Base-by-base conservation (phyloP, 192 early-diverging fungal genomes). In the Podila epigama region DNA sequence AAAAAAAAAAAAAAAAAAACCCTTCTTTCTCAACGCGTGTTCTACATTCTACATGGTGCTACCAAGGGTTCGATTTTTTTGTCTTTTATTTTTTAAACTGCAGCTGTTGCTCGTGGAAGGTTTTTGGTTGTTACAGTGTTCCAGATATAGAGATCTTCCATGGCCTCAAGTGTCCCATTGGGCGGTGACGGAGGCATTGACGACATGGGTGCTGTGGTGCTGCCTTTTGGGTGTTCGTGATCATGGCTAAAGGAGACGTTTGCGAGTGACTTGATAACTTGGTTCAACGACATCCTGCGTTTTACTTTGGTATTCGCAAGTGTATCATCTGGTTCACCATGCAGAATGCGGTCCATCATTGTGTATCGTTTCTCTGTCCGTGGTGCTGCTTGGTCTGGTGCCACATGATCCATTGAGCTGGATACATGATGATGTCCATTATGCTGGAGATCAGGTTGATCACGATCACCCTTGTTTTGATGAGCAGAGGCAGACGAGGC, bases 101-200 rank as follows among this genome's bases (percentile, higher is more conserved):
- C 20, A 48, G 44, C 44, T 22, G n/a, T 22, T 0, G 44, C 44
- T 48, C 44, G 44, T 48, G 60, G 56, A 32, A 25, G 35, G n/a
- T 68, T 62, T 60, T 75, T 75, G 65, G 51, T 58, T 7, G 72
- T 75, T 10, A 67, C 65, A 0, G 65, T 51, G 12, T 63, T 68
- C 72, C 72, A 75, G 20, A 75, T 51, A 15, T 42, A 51, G 18
- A 75, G 66, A 34, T 70, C 69, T 15, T 67, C 69, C 33, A 0
- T 41, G 22, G 32, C 22, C 32, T 10, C 33, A 34, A 32, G n/a
- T n/a, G n/a, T n/a, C n/a, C 50, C 27, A 37, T 40, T 29, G 15
- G 4, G 44, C 34, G 56, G 40, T 7, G 58, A 39, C 18, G 58
- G 55, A 3, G 66, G 36, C 40, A 44, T 44, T n/a, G 44, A 32